Evolutionary conservation across 129 eudicot genomes (phyloP).

Genomic region (Deinandra increscens): DNA sequence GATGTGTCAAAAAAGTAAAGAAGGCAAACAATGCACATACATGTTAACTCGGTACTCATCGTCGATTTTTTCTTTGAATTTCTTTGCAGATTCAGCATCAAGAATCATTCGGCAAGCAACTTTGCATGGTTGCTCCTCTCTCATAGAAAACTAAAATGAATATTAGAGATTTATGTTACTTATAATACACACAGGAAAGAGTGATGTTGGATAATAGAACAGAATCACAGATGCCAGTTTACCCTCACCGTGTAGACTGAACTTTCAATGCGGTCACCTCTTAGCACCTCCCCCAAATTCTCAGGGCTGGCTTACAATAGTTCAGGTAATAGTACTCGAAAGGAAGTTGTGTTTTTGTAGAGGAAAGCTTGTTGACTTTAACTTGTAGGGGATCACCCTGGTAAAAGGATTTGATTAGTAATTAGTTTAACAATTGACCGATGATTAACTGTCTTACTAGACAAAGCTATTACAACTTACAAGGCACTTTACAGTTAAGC

Average conservation of each 20-base stretch:
- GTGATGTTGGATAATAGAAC: background rate
- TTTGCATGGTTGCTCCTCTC: conserved; percentile 77
- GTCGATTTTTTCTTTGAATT: no score
- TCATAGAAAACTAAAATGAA: conserved; percentile 64
- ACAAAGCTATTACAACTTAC: background rate
- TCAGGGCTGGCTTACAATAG: no score
- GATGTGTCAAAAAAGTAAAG: background rate
- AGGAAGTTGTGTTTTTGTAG: no score
- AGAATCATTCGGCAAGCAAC: conserved; percentile 64
- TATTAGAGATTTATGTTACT: conserved; percentile 8
- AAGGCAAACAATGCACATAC: conserved; percentile 38
- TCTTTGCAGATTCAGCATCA: conserved; percentile 72
- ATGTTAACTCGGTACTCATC: conserved; percentile 86
- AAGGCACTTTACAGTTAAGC: background rate
- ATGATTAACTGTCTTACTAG: background rate
- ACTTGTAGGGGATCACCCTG: no score
- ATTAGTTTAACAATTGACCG: background rate
- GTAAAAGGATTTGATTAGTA: conserved; percentile 27
- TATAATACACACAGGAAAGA: background rate
- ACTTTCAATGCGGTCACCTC: no score
- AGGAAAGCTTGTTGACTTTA: no score
- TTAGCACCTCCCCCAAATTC: no score
- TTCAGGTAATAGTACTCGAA: no score
- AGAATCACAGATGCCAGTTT: conserved; percentile 6
- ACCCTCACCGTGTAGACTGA: conserved; percentile 66